These are phyloP conservation scores for Lindgomyces ingoldianus DNA, from an alignment of 495 filamentous ascomycete genomes.

Conservation along the genomic window DNA sequence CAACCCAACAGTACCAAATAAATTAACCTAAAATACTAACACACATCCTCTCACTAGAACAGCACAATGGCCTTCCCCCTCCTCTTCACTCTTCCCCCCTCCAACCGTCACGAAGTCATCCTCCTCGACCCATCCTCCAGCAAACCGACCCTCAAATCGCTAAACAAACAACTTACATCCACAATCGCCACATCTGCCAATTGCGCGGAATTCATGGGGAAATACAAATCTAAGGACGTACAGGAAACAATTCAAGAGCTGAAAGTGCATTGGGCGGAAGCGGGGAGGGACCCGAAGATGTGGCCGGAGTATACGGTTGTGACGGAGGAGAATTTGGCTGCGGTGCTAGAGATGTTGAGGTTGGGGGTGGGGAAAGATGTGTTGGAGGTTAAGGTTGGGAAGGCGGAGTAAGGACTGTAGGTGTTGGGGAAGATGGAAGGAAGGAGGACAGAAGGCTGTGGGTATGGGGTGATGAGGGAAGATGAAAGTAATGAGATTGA, in stretches of 20 bases:
- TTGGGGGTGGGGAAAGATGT: slow-evolving; percentile 25
- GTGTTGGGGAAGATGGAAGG: background rate
- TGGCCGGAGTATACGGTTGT: slow-evolving; percentile 33
- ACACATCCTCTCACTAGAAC: background rate
- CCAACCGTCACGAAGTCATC: slow-evolving; percentile 30
- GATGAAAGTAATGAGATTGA: too few species aligned
- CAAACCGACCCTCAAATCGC: slow-evolving; percentile 15
- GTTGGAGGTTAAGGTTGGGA: slow-evolving; percentile 29
- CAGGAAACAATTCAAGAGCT: slow-evolving; percentile 13
- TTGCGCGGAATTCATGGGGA: slow-evolving; percentile 30
- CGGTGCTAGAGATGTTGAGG: slow-evolving; percentile 24
- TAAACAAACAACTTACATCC: slow-evolving; percentile 28
- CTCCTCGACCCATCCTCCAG: slow-evolving; percentile 22
- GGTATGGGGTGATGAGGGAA: background rate
- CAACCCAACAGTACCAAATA: background rate
- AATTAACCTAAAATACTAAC: background rate
- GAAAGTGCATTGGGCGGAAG: slow-evolving; percentile 20
- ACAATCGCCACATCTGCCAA: slow-evolving; percentile 17
- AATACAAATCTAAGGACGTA: slow-evolving; percentile 24
- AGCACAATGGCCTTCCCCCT: slow-evolving; percentile 24
- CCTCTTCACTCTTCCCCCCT: slow-evolving; percentile 30
- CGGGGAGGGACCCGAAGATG: slow-evolving; percentile 17
- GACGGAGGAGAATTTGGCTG: slow-evolving; percentile 22
- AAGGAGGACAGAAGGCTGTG: background rate
- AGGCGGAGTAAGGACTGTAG: slow-evolving; percentile 10